Base-by-base conservation (phyloP, 1,139 yeast genomes). In the Hansenula lynferdii region DNA sequence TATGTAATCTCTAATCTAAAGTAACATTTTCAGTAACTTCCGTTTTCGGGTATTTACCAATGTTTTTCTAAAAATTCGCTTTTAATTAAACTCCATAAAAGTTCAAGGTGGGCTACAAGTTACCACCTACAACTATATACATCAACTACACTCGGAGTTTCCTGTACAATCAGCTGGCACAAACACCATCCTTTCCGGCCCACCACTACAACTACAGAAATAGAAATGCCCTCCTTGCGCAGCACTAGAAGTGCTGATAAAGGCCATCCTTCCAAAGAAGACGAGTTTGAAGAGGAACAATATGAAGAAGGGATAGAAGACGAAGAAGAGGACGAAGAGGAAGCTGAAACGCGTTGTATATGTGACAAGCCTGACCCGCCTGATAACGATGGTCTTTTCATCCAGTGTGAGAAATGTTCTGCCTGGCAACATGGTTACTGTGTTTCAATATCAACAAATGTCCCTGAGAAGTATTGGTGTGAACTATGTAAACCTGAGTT, bases 341-440 rank as follows among this genome's bases (percentile, higher is more conserved):
- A 72, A 29, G 80, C 74, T 18, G 85, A 77, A 38, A 90, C 97
- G 0, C 69, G 97, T 42, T 92, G 98, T 64, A 75, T 90, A 3
- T 92, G 98, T 64, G 92, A 87, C 7, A 76, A 76, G 48, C 43
- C 72, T 39, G 69, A 72, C 58, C 62, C 75, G 36, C 61, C 72
- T 45, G 74, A 80, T 40, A 70, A 64, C 47, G 76, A 75, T 34
- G 82, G 85, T 37, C 75, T 82, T 39, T 85, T 83, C 41, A 82
- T 82, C 46, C 80, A 80, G 42, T 92, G 98, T 69, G 97, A 92
- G 52, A 72, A 75, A 46, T 92, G 98, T 64, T 80, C 87, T 20
- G 96, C 83, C 10, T 92, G 97, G 98, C 97, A 92, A 62, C 98
- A 92, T 59, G 97, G 97, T 4, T 89, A 72, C 62, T 92, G 98